Evolutionary conservation across 768 basidiomycete genomes (phyloP), one percentile per base, ranked within the genome.

Genomic region (Kwoniella mangroviensis): DNA sequence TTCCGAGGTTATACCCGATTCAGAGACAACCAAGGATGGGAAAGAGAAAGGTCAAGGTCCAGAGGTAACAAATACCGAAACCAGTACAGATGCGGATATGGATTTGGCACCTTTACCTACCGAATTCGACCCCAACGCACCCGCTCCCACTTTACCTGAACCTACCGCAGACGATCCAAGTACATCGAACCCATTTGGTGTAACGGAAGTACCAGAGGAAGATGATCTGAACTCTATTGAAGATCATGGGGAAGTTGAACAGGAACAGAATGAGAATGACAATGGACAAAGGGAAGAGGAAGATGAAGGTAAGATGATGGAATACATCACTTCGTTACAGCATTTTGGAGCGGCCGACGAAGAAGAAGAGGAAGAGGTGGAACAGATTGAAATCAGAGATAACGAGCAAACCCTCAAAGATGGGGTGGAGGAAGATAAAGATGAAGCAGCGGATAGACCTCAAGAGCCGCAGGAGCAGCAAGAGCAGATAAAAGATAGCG

Each of bases 231-330:
- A 41, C 15, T 55, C 28, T 6, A 53, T 62, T 26, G n/a, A n/a
- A 34, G 45, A 62, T n/a, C 55, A 53, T 22, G 63, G 63, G 4
- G 63, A 54, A 24, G 45, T 57, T 45, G 61, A 54, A 11, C 65
- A 56, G 3, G 42, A 62, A 34, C 43, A 42, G n/a, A 40, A 42
- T 9, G 63, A 58, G 34, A 49, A 43, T 9, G 63, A 58, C 22
- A 49, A 43, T 17, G 42, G 57, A 15, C 42, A 26, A 26, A 68
- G 61, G 15, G 71, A 61, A 41, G 65, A 62, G 22, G 67, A 70
- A 21, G 67, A 68, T 51, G 59, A 68, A 43, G 52, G 43, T 15
- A 68, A 53, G 53, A 62, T 68, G 67, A 68, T 68, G 67, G 67
- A 68, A 24, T 68, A 68, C 43, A 68, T 68, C 41, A 68, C 67